Percentiles rank a stretch among this genome's conserved stretches.
Conservation (phyloP, 2,329 filamentous ascomycete genomes). For the Sporothrix variecibatus region DNA sequence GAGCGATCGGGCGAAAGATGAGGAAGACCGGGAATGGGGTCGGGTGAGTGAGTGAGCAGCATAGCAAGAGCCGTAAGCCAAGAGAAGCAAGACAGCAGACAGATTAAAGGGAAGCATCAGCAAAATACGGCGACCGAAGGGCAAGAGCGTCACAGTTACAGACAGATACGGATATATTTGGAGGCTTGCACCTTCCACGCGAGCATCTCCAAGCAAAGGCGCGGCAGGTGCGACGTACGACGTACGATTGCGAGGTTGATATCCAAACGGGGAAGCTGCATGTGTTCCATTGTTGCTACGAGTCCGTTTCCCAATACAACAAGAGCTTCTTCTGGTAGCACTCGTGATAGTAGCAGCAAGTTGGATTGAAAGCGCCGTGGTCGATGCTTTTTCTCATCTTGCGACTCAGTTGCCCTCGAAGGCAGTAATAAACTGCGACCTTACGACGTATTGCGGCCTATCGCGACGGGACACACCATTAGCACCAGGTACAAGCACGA, state of each 20-base stretch:
- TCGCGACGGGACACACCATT: background rate
- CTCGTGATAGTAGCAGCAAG: background rate
- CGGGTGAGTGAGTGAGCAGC: background rate
- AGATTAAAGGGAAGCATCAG: conserved; percentile 22
- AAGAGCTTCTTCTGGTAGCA: background rate
- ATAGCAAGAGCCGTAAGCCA: background rate
- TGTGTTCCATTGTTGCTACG: background rate
- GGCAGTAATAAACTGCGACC: background rate
- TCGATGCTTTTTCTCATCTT: background rate
- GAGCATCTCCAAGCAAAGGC: background rate
- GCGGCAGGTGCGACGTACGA: background rate
- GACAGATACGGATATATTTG: background rate
- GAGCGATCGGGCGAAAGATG: background rate
- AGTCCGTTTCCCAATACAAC: background rate
- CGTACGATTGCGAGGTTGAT: background rate
- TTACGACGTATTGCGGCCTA: background rate
- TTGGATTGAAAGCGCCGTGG: background rate
- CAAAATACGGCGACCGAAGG: conserved; percentile 1
- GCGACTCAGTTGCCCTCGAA: background rate
- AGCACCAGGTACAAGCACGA: background rate
- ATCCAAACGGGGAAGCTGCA: background rate
- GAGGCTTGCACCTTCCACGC: background rate
- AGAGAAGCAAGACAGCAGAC: conserved; percentile 9
- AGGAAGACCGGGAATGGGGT: background rate
- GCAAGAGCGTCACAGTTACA: background rate